phyloP scores from a whole-genome alignment of 345 rosid genomes.

The Raphanus raphanistrum region DNA sequence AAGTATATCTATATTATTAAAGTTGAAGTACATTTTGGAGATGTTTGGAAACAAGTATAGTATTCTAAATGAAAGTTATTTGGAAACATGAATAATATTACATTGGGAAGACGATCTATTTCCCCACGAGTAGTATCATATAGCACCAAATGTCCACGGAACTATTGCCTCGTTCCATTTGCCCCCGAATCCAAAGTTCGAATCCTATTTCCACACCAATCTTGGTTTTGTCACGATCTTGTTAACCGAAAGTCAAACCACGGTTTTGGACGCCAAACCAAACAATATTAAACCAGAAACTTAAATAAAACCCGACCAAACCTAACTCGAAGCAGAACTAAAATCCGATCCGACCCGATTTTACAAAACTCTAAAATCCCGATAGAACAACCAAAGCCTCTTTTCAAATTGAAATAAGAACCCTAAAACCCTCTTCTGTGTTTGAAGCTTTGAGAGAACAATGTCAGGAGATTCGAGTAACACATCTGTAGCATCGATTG shows the following conservation, averaged over 20 bases:
- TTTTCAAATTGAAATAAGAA: background rate
- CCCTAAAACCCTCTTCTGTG: background rate
- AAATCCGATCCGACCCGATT: background rate
- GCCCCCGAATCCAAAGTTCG: background rate
- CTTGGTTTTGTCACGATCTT: background rate
- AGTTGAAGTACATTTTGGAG: no score
- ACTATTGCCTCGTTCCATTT: background rate
- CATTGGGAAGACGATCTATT: background rate
- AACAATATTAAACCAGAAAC: background rate
- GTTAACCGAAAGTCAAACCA: background rate
- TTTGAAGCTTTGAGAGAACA: background rate
- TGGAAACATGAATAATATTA: no score
- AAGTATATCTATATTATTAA: no score
- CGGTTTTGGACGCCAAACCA: background rate
- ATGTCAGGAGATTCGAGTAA: background rate
- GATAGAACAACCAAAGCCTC: background rate
- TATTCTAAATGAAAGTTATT: no score
- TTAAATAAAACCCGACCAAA: background rate
- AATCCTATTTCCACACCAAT: background rate
- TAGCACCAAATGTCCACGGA: background rate
- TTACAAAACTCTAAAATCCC: background rate
- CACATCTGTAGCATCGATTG: background rate
- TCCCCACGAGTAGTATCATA: background rate
- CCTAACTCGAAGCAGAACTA: background rate
- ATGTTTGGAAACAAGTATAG: no score